These are phyloP conservation scores for Aspergillus olivimuriae DNA, from an alignment of 495 filamentous ascomycete genomes.

Conservation along the genomic window DNA sequence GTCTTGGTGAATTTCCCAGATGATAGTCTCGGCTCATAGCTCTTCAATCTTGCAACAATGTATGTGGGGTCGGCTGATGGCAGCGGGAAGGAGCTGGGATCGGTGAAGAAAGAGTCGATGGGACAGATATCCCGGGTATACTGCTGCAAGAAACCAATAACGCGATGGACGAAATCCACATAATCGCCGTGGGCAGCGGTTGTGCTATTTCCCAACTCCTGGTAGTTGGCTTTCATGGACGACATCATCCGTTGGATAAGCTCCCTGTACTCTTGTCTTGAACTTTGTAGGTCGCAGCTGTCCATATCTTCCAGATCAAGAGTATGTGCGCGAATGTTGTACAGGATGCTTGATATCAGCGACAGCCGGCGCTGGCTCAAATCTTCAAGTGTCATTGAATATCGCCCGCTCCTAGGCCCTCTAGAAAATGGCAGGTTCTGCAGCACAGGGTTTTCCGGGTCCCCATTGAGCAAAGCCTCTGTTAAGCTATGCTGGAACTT, in stretches of 20 bases:
- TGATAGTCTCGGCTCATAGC: conserved; percentile 54
- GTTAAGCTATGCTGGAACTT: conserved; percentile 64
- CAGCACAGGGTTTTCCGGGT: conserved; percentile 43
- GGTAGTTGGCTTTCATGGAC: conserved; percentile 64
- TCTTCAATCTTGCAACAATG: conserved; percentile 59
- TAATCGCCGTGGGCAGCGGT: conserved; percentile 47
- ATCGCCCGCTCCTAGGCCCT: conserved; percentile 29
- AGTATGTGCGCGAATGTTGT: conserved; percentile 57
- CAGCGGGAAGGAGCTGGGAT: conserved; percentile 58
- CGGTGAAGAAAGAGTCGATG: conserved; percentile 63
- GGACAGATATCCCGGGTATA: conserved; percentile 55
- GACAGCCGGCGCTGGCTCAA: conserved; percentile 52
- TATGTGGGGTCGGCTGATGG: conserved; percentile 61
- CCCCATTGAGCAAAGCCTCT: conserved; percentile 46
- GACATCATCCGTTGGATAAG: conserved; percentile 54
- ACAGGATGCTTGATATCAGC: conserved; percentile 54
- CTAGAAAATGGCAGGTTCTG: conserved; percentile 57
- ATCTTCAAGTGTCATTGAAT: conserved; percentile 47
- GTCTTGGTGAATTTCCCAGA: conserved; percentile 47
- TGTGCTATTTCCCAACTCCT: conserved; percentile 45
- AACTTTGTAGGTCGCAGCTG: conserved; percentile 21
- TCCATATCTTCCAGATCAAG: conserved; percentile 29
- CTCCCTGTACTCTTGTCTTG: conserved; percentile 48
- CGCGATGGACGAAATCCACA: conserved; percentile 58
- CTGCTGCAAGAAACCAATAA: conserved; percentile 60